Evolutionary conservation across 1,284 basidiomycete species (phyloP).

Genomic region (Rugosomyces carneus): DNA sequence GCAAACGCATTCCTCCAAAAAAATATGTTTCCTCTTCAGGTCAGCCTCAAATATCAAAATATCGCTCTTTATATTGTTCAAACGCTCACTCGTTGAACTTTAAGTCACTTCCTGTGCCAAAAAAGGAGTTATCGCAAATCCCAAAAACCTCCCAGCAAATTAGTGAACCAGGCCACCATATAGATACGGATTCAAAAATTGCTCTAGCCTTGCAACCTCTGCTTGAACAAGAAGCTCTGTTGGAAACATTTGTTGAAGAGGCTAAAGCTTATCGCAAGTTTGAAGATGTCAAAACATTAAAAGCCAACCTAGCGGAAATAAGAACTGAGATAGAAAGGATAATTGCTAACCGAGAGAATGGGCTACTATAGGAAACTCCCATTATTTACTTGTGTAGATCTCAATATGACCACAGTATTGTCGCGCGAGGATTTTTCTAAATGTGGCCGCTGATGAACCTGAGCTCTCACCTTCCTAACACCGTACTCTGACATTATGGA

Average conservation of each 20-base stretch:
- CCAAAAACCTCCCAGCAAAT: constrained; percentile 14
- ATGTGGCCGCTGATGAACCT: no score
- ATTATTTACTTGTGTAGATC: no score
- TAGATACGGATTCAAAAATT: constrained; percentile 63
- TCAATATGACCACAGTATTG: no score
- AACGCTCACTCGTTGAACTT: background rate
- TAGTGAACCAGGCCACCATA: constrained; percentile 23
- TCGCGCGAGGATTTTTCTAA: no score
- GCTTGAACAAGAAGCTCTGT: constrained; percentile 83
- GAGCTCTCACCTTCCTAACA: background rate
- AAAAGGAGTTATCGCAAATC: constrained; percentile 28
- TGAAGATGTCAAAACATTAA: constrained; percentile 80
- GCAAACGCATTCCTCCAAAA: constrained; percentile 83
- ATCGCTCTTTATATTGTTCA: background rate
- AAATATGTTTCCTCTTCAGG: constrained; percentile 83
- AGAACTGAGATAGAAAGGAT: constrained; percentile 73
- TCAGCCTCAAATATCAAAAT: constrained; percentile 21
- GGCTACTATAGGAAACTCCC: constrained; percentile 1
- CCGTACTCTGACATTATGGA: background rate
- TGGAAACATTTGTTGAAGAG: constrained; percentile 80
- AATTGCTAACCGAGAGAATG: constrained; percentile 34
- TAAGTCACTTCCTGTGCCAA: constrained; percentile 60
- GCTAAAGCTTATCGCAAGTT: constrained; percentile 83
- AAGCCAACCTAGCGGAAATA: constrained; percentile 72
- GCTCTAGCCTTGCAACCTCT: constrained; percentile 76